A percentile compares a stretch with the other conserved stretches of the same genome.
Conservation (phyloP, 805 yeast genomes). For the Candida ipomoeae region DNA sequence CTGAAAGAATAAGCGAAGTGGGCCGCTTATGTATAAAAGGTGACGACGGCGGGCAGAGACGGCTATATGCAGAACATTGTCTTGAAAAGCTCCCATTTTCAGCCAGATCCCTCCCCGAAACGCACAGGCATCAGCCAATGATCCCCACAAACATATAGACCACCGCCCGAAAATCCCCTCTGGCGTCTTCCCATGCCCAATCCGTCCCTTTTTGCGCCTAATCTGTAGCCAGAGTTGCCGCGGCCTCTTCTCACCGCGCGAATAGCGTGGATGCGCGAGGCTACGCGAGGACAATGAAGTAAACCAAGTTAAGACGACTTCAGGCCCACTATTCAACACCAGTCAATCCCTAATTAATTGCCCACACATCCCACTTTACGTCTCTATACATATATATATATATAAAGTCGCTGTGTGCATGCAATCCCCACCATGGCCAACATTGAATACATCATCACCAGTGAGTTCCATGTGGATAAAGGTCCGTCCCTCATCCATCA, state of each 20-base stretch:
- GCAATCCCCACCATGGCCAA: slow-evolving; percentile 23
- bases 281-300: not conserved
- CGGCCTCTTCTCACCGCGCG: not conserved
- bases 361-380: not conserved
- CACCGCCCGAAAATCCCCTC: not conserved
- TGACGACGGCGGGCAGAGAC: not conserved
- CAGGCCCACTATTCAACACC: not conserved
- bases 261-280: not conserved
- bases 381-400: not conserved
- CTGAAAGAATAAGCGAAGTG: not conserved
- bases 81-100: not conserved
- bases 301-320: not conserved
- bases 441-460: slow-evolving; percentile 57
- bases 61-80: not conserved
- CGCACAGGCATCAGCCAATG: not conserved
- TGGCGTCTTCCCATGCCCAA: too few relatives aligned
- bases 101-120: not conserved
- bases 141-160: not conserved
- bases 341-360: not conserved
- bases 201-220: not conserved
- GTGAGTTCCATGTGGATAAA: slow-evolving; percentile 74
- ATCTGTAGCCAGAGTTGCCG: not conserved
- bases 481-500: slow-evolving; percentile 68
- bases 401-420: not conserved
- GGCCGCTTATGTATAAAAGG: not conserved